Base-by-base conservation (phyloP, 495 filamentous ascomycete genomes). In the Aspergillus funiculosus region DNA sequence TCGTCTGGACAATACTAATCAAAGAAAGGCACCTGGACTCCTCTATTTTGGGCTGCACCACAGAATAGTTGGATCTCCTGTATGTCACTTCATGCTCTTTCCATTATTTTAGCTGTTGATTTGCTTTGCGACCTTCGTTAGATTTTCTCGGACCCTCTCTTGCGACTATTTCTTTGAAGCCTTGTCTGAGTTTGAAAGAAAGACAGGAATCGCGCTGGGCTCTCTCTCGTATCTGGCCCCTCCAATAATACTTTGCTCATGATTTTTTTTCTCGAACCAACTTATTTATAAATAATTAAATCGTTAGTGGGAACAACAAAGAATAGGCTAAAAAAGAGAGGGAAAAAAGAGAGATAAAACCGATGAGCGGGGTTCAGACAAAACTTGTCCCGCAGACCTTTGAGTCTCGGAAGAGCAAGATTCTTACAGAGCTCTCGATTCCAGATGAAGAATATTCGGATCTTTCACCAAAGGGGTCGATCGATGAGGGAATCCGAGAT, bases 381-480 rank as follows among this genome's bases (percentile, higher is more conserved):
- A 47, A 35, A 52, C 50, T 51, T 10, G 59, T 72, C 21, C 62
- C 68, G 2, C 42, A 52, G 8, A 50, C 48, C 41, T 91, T 89
- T 57, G 30, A 63, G 17, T 50, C 58, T 29, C 80, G 78, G 54
- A 92, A 91, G 63, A 44, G 51, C 18, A 74, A 68, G 27, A 91
- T 94, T 54, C 65, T 90, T 15, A 56, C 66, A 29, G 73, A 78
- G 41, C 77, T 94, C 10, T 62, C 79, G 1, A 61, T 77, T 3
- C 81, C 85, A 8, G 73, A 75, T n/a, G 66, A 59, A 4, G 69
- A 82, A 29, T 91, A 91, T 61, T 76, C 74, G 31, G 88, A 92
- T 61, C 70, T 79, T 3, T 94, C 86, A 7, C 89, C 89, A 1
- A 95, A 95, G 66, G 89, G 90, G 5, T 82, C 78, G 0, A 74